These are phyloP conservation scores for Septoria petroselini DNA, from an alignment of 2,329 filamentous ascomycete genomes.

Conservation along the genomic window DNA sequence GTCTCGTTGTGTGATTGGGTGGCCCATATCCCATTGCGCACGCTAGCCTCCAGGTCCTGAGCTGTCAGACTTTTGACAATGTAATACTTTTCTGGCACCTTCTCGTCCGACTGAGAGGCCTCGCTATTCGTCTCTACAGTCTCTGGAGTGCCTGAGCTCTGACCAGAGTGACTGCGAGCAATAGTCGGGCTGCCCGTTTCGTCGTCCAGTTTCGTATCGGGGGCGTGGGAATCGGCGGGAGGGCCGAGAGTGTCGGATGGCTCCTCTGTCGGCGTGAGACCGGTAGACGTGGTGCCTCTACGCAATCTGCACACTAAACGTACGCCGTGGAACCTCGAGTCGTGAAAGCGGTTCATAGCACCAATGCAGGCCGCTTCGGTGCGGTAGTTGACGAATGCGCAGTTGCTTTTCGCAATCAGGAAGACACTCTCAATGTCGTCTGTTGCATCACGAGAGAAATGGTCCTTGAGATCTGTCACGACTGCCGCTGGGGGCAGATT, in stretches of 20 bases:
- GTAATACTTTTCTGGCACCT: constrained; percentile 73
- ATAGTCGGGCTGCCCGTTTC: constrained; percentile 25
- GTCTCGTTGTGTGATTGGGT: constrained; percentile 92
- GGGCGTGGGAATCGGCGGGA: constrained; percentile 19
- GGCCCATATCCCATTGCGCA: constrained; percentile 86
- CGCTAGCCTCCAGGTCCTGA: constrained; percentile 84
- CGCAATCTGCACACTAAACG: constrained; percentile 81
- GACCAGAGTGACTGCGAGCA: constrained; percentile 23
- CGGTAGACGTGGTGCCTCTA: constrained; percentile 39
- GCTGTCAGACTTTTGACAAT: constrained; percentile 89
- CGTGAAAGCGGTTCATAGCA: constrained; percentile 81
- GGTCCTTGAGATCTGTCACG: constrained; percentile 80
- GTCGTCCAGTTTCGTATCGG: neutral
- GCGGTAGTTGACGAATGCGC: constrained; percentile 92
- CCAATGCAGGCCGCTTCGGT: constrained; percentile 70
- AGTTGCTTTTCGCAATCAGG: constrained; percentile 94
- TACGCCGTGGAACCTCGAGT: constrained; percentile 83
- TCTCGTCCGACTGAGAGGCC: constrained; percentile 24
- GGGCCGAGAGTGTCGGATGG: constrained; percentile 26
- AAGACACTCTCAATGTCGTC: constrained; percentile 83
- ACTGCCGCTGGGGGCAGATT: constrained; percentile 83
- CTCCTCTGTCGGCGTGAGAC: constrained; percentile 13
- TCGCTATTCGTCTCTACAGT: neutral
- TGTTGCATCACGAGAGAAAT: constrained; percentile 76
- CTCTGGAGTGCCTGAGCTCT: constrained; percentile 2